Base-by-base conservation (phyloP, 2,329 filamentous ascomycete species). In the Xylariaceae sp. region DNA sequence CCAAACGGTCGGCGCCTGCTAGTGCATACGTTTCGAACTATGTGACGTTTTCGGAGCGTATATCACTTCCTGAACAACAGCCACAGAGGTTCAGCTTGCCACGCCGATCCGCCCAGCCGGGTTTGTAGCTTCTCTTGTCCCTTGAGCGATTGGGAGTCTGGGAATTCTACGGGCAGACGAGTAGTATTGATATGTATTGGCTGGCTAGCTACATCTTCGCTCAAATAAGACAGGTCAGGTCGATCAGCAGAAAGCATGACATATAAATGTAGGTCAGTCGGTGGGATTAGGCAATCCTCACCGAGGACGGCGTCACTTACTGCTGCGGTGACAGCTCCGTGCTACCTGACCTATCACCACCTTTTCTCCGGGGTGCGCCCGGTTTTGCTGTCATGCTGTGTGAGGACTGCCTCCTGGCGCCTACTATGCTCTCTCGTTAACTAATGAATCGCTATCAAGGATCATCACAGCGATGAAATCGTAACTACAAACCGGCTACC, bases 261-360 rank as follows among this genome's bases (percentile, higher is more conserved):
- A 59, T 56, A 46, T 56, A 46, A 54, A 44, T 52, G 50, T 51
- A 60, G 62, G 58, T 60, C 61, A 57, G 57, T 60, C 62, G 66
- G 66, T 68, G 63, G 64, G 60, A 60, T 53, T 42, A 53, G 56
- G 60, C 63, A 65, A 67, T 65, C 62, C 51, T 65, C 63, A 66
- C 65, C 64, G 61, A 54, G 52, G 58, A 53, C 58, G 59, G 57
- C 50, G 53, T 66, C 47, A 56, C 54, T 60, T 53, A 57, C 32
- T 55, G 54, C 52, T 50, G 52, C 56, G 57, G 54, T 46, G 44
- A 48, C 50, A 54, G 40, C n/a, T 54, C 52, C 57, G 64, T 66
- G 45, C 58, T 51, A 65, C 64, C 52, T 62, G 61, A 65, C 52
- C 48, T 50, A 57, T 62, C 64, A 62, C 20, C 52, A 54, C 40